Conservation (phyloP, 768 basidiomycete species). For the Kwoniella europaea region DNA sequence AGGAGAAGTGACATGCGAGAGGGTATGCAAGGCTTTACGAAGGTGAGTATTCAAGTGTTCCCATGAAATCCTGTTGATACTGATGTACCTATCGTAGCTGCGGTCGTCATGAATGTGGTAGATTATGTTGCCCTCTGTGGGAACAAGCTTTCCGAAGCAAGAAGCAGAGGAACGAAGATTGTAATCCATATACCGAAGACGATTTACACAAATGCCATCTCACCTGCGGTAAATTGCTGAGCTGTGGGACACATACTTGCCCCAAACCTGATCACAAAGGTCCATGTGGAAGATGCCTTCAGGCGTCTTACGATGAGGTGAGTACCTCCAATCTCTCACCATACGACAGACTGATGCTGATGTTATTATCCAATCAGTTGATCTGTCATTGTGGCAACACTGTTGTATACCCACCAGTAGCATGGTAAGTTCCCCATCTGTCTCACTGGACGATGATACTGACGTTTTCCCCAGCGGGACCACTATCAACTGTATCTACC, state of each 20-base stretch:
- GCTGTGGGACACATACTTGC: slow-evolving; percentile 77
- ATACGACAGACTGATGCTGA: slow-evolving; percentile 2
- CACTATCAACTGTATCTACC: slow-evolving; percentile 73
- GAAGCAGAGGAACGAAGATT: slow-evolving; percentile 62
- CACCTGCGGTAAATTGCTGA: slow-evolving; percentile 72
- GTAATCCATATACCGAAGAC: slow-evolving; percentile 62
- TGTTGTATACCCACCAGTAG: slow-evolving; percentile 63
- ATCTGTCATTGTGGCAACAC: slow-evolving; percentile 85
- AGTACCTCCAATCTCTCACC: slow-evolving; percentile 32
- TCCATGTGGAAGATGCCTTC: slow-evolving; percentile 77
- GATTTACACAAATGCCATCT: slow-evolving; percentile 80
- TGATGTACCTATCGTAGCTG: slow-evolving; percentile 60
- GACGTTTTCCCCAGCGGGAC: slow-evolving; percentile 39
- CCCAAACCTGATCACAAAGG: slow-evolving; percentile 81
- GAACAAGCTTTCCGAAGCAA: slow-evolving; percentile 62
- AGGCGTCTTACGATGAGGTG: slow-evolving; percentile 91
- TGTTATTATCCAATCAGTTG: slow-evolving; percentile 61
- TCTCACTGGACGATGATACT: background rate
- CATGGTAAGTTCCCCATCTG: slow-evolving; percentile 71
- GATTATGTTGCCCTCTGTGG: slow-evolving; percentile 88
- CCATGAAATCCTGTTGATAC: background rate
- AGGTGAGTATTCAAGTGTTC: slow-evolving; percentile 52
- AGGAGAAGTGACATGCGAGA: slow-evolving; percentile 76
- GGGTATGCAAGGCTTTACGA: slow-evolving; percentile 75
- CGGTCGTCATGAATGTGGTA: slow-evolving; percentile 81